Base-by-base conservation (phyloP, 331 rosid genomes). In the Malus hybrid region DNA sequence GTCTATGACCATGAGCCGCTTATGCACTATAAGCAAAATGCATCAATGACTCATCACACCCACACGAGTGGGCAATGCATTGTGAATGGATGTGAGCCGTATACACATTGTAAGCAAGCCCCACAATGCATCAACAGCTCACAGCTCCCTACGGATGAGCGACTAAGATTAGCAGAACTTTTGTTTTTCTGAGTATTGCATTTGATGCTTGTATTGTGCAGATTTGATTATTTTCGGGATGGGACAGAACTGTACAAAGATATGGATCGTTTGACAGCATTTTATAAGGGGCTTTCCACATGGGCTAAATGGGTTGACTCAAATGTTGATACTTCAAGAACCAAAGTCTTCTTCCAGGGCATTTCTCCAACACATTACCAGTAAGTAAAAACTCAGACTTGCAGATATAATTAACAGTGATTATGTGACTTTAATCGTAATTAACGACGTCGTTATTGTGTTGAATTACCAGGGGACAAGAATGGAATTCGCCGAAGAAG, bases 291-390 rank as follows among this genome's bases (percentile, higher is more conserved):
- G n/a, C 65, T 94, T 64, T 85, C 64, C n/a, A 94, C 99, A 67
- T 94, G 99, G 99, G 95, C 87, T 22, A 85, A 67, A 42, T 94
- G 99, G 99, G 92, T 94, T 63, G 93, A 94, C 75, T 84, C 27
- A 7, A 94, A 90, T 65, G 85, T 94, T 29, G 87, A 94, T 69
- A 78, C 96, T 24, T 19, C 81, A 63, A 86, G 79, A 71, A 92
- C 99, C 73, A 92, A 77, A 70, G 92, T 89, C 32, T 86, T 92
- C 91, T 92, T 94, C 75, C 99, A 94, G 71, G 96, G 96, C 66
- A 89, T 94, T 73, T 94, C 99, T 80, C 99, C 99, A 14, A 90
- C 96, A 24, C 99, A 94, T 80, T 90, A 88, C 72, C 81, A 70
- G 99, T 94, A 90, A 91, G 96, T 76, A 22, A 13, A 50, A 48